A percentile compares a stretch with the other conserved stretches of the same genome.
Conservation (phyloP, 2,329 filamentous ascomycete genomes). For the Huntiella omanensis region DNA sequence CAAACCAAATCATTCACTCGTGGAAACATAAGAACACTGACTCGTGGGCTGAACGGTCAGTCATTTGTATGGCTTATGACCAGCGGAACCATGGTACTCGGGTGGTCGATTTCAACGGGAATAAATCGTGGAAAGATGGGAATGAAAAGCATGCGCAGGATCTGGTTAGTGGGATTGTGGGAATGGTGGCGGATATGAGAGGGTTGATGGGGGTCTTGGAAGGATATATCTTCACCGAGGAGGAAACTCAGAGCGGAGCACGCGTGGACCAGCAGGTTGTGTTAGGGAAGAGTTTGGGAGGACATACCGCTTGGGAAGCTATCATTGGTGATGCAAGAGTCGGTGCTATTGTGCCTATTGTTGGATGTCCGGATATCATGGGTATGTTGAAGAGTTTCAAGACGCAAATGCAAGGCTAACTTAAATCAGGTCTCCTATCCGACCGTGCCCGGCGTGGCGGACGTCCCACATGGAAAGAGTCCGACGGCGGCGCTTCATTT, state of each 20-base stretch:
- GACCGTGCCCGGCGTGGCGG: conserved; percentile 60
- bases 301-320: conserved; percentile 72
- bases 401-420: not conserved
- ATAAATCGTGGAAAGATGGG: conserved; percentile 56
- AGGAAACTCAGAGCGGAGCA: conserved; percentile 19
- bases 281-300: conserved; percentile 70
- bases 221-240: conserved; percentile 48
- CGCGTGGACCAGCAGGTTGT: conserved; percentile 46
- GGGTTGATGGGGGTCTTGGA: conserved; percentile 59
- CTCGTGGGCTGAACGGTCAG: conserved; percentile 25
- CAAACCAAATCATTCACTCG: conserved; percentile 44
- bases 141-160: conserved; percentile 74
- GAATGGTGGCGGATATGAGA: conserved; percentile 55
- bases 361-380: conserved; percentile 80
- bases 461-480: conserved; percentile 37
- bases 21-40: conserved; percentile 33
- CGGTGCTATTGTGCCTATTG: conserved; percentile 57
- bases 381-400: conserved; percentile 23
- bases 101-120: conserved; percentile 45
- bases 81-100: conserved; percentile 81
- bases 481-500: conserved; percentile 42
- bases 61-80: conserved; percentile 76
- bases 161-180: conserved; percentile 65
- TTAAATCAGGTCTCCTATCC: conserved; percentile 40
- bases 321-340: conserved; percentile 63